Conservation (phyloP, 495 filamentous ascomycete species). For the Aspergillus carlsbadensis region DNA sequence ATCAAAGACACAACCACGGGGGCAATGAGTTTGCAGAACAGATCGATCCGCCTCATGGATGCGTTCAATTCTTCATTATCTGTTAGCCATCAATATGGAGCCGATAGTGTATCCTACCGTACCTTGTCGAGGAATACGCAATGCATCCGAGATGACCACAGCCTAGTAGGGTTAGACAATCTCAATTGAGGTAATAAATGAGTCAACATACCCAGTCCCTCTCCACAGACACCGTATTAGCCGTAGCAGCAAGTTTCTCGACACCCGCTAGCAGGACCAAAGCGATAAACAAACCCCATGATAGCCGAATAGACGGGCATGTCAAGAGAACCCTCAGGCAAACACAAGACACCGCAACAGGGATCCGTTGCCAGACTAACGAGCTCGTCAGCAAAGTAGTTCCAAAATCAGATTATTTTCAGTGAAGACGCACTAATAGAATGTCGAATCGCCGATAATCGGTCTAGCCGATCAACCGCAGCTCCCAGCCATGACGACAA, state of each 20-base stretch:
- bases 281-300: conserved; percentile 38
- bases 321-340: conserved; percentile 27
- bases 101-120: background rate
- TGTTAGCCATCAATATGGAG: background rate
- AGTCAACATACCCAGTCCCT: conserved; percentile 57
- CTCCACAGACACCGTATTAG: conserved; percentile 64
- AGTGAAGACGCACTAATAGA: conserved; percentile 43
- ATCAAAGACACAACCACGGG: conserved; percentile 58
- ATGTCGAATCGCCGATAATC: conserved; percentile 46
- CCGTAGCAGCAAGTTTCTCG: conserved; percentile 53
- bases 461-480: conserved; percentile 43
- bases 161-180: conserved; percentile 24
- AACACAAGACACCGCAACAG: conserved; percentile 38
- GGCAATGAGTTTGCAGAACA: conserved; percentile 67
- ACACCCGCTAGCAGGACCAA: conserved; percentile 53
- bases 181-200: background rate
- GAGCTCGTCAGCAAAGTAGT: background rate
- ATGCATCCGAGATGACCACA: conserved; percentile 42
- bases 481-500: conserved; percentile 47
- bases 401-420: background rate
- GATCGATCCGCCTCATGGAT: conserved; percentile 68
- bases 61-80: conserved; percentile 50
- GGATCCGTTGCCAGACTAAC: conserved; percentile 38
- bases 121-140: conserved; percentile 37
- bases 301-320: conserved; percentile 11